phyloP scores from a whole-genome alignment of 2,329 filamentous ascomycete species.

The Pezicula radicicola region DNA sequence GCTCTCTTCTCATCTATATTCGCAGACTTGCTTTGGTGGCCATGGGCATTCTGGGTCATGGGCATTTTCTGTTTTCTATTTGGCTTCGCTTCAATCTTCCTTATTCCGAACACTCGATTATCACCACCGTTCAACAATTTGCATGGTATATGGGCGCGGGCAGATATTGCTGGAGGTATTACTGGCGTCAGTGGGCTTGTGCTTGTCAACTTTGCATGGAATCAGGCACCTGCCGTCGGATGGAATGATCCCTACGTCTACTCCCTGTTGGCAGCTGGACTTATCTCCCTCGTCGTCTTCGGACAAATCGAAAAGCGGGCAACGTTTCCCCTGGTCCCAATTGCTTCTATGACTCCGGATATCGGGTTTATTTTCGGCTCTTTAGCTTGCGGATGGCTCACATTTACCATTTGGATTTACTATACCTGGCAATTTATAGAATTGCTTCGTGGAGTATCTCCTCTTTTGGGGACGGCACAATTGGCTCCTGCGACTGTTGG shows the following conservation, averaged over 20 bases:
- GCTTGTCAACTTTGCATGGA: neutral
- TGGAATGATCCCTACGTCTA: constrained; percentile 1
- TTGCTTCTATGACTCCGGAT: constrained; percentile 44
- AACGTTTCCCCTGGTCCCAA: constrained; percentile 55
- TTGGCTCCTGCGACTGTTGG: constrained; percentile 23
- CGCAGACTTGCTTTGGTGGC: neutral
- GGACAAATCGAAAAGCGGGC: constrained; percentile 45
- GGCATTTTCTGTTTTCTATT: neutral
- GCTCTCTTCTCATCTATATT: neutral
- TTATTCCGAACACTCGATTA: neutral
- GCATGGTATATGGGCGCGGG: too few species aligned
- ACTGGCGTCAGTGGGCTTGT: neutral
- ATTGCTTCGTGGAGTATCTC: constrained; percentile 22
- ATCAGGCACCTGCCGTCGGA: neutral
- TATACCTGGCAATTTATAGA: constrained; percentile 22
- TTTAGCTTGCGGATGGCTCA: constrained; percentile 23
- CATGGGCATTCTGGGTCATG: neutral
- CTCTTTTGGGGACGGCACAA: constrained; percentile 28
- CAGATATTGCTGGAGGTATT: neutral
- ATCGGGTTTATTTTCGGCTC: constrained; percentile 41
- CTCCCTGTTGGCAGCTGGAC: constrained; percentile 52
- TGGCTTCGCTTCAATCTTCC: neutral
- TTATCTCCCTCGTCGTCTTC: constrained; percentile 52
- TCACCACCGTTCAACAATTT: too few species aligned
- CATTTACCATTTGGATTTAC: constrained; percentile 25